A percentile compares a stretch with the other conserved stretches of the same genome.
Conservation (phyloP, 108 stramenopile genomes). For the Fistulifera pelliculosa region DNA sequence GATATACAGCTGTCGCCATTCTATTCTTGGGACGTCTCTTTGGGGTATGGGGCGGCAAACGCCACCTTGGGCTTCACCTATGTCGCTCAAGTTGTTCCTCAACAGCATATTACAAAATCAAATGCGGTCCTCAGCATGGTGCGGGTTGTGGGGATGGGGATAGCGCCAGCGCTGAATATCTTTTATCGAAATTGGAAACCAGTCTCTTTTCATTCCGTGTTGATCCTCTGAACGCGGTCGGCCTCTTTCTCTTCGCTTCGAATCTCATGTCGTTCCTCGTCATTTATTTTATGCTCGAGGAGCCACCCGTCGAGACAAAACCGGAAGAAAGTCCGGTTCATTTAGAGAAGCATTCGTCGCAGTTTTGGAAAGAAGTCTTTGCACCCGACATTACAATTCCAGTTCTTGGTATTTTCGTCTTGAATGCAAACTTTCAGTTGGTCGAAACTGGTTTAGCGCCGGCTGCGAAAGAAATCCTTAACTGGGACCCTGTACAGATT, state of each 20-base stretch:
- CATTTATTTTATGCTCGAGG: conserved; percentile 43
- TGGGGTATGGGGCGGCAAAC: conserved; percentile 56
- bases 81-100: conserved; percentile 36
- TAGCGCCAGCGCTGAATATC: conserved; percentile 48
- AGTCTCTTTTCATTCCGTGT: conserved; percentile 17
- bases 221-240: conserved; percentile 60
- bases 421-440: conserved; percentile 65
- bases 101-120: conserved; percentile 36
- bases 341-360: too few relatives aligned
- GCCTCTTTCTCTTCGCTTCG: conserved; percentile 37
- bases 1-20: conserved; percentile 20
- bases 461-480: conserved; percentile 42
- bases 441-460: conserved; percentile 67
- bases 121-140: conserved; percentile 41
- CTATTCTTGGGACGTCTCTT: conserved; percentile 49
- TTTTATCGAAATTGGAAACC: conserved; percentile 28
- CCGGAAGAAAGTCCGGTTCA: background rate
- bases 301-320: conserved; percentile 17
- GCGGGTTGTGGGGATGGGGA: conserved; percentile 58
- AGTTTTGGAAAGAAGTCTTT: conserved; percentile 15
- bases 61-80: conserved; percentile 60
- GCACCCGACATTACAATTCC: conserved; percentile 40
- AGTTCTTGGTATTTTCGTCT: conserved; percentile 42
- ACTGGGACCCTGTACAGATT: conserved; percentile 48
- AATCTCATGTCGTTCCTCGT: conserved; percentile 31